Base-by-base conservation (phyloP, 257 asterid species). In the Perilla frutescens region DNA sequence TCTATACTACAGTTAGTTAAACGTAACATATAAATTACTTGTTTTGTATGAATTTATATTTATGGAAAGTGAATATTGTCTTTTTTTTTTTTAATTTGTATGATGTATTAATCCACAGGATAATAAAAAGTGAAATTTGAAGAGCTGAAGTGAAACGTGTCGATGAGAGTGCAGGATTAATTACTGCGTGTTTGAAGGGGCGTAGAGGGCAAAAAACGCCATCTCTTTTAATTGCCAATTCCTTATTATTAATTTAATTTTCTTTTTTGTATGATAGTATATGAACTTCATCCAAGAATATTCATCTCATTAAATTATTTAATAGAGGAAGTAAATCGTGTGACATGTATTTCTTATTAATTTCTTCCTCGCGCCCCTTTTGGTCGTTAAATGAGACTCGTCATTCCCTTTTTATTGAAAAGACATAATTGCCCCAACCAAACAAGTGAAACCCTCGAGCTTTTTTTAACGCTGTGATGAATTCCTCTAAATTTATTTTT, bases 101-200 rank as follows among this genome's bases (percentile, higher is more conserved):
- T 59, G 5, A 36, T 59, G 45, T 11, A 12, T 20, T 20, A 20
- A 20, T 20, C 26, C 26, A 20, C 26, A 20, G 26, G 26, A 20
- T 20, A 20, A 59, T 39, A 40, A 34, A 32, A 36, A 64, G 31
- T 61, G 32, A 40, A 4, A 44, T 65, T 20, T 65, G 55, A 26
- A 10, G 55, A 15, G 47, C 4, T 63, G 44, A 45, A 44, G 29
- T 63, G 57, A 45, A 44, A 45, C 57, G 43, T 65, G 31, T 65
- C 43, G 7, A 65, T 20, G 70, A 47, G 57, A 26, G 15, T 44
- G 29, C 26, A 65, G 57, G 68, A 45, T 65, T 29, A 11, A 45
- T 65, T 29, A 11, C 43, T 65, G 72, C 72, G 72, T 67, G 72
- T 67, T 50, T 67, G 15, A 32, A 66, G 71, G 62, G 50, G 62